Conservation (phyloP, 805 yeast species). For the Pichia phayaonensis region DNA sequence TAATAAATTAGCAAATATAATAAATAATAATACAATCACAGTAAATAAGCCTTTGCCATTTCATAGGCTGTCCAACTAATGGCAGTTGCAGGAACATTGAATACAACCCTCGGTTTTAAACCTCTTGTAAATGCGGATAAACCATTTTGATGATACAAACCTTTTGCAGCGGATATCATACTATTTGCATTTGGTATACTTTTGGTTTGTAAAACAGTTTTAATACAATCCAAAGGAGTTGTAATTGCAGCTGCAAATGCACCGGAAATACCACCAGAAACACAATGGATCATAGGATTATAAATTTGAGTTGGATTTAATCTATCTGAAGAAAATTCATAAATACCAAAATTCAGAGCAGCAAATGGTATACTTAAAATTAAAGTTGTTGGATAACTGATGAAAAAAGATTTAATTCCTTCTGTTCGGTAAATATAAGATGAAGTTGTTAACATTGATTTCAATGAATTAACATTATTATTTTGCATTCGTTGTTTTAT, state of each 20-base stretch:
- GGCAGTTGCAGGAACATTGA: constrained; percentile 94
- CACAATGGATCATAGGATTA: constrained; percentile 87
- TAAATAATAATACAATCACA: constrained; percentile 14
- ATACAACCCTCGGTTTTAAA: constrained; percentile 80
- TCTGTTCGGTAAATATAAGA: constrained; percentile 47
- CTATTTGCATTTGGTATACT: constrained; percentile 57
- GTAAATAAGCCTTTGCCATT: constrained; percentile 77
- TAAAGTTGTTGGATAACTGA: constrained; percentile 90
- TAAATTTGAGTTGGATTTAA: constrained; percentile 72
- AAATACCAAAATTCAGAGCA: constrained; percentile 86
- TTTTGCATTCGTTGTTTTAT: constrained; percentile 90
- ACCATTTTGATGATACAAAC: constrained; percentile 56
- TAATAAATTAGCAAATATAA: neutral
- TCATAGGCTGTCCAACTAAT: constrained; percentile 97
- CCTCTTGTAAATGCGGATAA: constrained; percentile 72
- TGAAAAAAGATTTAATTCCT: constrained; percentile 76
- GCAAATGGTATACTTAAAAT: constrained; percentile 92
- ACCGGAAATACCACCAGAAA: constrained; percentile 91
- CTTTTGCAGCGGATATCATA: constrained; percentile 60
- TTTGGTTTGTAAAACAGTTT: constrained; percentile 83
- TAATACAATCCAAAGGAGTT: constrained; percentile 89
- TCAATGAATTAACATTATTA: constrained; percentile 6
- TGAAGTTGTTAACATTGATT: constrained; percentile 23
- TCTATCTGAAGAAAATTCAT: constrained; percentile 72
- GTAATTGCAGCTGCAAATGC: constrained; percentile 93